Evolutionary conservation across 1,284 basidiomycete species (phyloP).

Genomic region (Phellinidium pouzarii): DNA sequence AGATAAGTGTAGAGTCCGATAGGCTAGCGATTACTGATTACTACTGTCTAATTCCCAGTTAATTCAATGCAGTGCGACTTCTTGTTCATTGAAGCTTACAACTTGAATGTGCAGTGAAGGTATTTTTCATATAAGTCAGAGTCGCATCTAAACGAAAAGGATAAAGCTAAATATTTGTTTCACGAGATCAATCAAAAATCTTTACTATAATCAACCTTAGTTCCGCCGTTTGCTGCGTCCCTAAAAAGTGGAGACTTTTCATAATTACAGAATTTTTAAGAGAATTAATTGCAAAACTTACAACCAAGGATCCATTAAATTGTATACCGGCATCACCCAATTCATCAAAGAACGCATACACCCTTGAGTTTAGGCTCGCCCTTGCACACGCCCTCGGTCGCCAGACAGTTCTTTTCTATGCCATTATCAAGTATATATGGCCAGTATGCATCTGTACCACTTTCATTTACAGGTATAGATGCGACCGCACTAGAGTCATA

Average conservation of each 20-base stretch:
- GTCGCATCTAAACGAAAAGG: constrained; percentile 37
- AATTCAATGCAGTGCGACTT: constrained; percentile 16
- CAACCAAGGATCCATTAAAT: constrained; percentile 85
- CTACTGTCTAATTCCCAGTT: not conserved
- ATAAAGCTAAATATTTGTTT: not conserved
- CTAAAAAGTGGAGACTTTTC: no score
- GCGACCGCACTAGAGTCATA: constrained; percentile 69
- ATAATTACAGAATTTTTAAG: no score
- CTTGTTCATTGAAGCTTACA: constrained; percentile 26
- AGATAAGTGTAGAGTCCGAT: constrained; percentile 81
- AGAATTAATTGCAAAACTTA: no score
- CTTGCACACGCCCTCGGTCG: constrained; percentile 51
- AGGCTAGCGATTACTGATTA: constrained; percentile 67
- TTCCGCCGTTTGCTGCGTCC: constrained; percentile 48
- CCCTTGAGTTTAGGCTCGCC: constrained; percentile 71
- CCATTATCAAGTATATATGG: constrained; percentile 71
- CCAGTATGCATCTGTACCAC: constrained; percentile 70
- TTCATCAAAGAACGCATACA: constrained; percentile 72
- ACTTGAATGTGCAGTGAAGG: constrained; percentile 69
- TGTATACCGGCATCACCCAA: constrained; percentile 47
- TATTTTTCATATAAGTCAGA: constrained; percentile 66
- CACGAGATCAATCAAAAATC: no score
- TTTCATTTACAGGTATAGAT: constrained; percentile 62
- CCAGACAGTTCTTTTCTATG: constrained; percentile 72
- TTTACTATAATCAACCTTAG: constrained; percentile 38